A percentile compares a stretch with the other conserved stretches of the same genome.
Evolutionary conservation across 2,329 filamentous ascomycete genomes (phyloP).

Genomic region (Cytospora piceicola): DNA sequence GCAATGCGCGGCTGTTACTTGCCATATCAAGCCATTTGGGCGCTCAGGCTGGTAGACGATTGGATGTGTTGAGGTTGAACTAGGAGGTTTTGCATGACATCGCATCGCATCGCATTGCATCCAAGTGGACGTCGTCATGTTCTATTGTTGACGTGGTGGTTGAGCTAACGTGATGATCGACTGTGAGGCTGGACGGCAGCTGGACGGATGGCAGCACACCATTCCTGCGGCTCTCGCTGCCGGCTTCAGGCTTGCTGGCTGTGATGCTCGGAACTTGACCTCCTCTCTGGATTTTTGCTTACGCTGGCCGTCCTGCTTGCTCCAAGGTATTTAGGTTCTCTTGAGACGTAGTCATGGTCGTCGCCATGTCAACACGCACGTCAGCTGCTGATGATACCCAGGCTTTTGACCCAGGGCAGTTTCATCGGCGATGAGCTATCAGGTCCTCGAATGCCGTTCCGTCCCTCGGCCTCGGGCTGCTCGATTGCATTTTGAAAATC

Average conservation of each 20-base stretch:
- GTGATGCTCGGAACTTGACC: background rate
- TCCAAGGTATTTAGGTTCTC: too few species aligned
- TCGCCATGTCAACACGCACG: background rate
- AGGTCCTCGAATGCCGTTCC: background rate
- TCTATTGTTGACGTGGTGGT: conserved; percentile 10
- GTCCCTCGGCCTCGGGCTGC: background rate
- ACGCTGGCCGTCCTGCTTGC: background rate
- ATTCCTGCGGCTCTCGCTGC: background rate
- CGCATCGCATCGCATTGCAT: conserved; percentile 21
- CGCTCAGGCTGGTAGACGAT: background rate
- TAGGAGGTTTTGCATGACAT: conserved; percentile 22
- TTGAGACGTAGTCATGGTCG: background rate
- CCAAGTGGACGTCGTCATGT: background rate
- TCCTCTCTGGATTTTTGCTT: background rate
- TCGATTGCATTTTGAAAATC: background rate
- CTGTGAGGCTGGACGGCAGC: conserved; percentile 3
- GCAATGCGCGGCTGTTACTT: conserved; percentile 18
- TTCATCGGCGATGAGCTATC: background rate
- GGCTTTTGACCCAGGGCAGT: background rate
- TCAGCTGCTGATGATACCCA: background rate
- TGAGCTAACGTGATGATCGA: background rate
- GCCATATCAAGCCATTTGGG: conserved; percentile 16
- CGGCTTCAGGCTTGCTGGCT: background rate
- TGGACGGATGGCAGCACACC: background rate
- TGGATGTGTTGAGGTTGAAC: conserved; percentile 2